A percentile compares a stretch with the other conserved stretches of the same genome.
These are phyloP conservation scores for Tritrichomonas foetus DNA, from an alignment of 208 protist species.

Conservation along the genomic window DNA sequence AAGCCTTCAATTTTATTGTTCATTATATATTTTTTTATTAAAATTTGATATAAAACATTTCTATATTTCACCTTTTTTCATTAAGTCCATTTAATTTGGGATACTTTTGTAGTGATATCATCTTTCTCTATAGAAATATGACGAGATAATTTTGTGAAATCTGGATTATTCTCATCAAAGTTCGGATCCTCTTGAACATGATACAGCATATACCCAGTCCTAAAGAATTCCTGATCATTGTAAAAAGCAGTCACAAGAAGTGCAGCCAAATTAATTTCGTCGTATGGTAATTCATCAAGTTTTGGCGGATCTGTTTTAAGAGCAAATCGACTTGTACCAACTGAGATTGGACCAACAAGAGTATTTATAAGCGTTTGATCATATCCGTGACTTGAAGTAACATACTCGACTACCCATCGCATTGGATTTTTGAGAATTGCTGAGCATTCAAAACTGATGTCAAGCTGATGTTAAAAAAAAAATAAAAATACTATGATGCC, in stretches of 20 bases:
- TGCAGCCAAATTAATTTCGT: not conserved
- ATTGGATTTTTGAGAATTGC: not conserved
- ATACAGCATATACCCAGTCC: constrained; percentile 14
- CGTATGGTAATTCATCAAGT: not conserved
- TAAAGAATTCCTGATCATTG: constrained; percentile 36
- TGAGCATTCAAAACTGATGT: constrained; percentile 26
- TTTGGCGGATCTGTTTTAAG: not conserved
- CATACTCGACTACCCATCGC: constrained; percentile 23
- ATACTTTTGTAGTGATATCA: not conserved
- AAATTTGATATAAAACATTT: no score
- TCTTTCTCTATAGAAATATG: not conserved
- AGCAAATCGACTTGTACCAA: constrained; percentile 27
- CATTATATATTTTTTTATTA: no score
- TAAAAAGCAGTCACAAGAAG: constrained; percentile 5
- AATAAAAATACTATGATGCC: not conserved
- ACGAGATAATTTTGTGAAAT: not conserved
- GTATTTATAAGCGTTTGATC: not conserved
- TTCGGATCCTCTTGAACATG: not conserved
- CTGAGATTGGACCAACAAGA: constrained; percentile 13
- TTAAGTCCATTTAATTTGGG: not conserved
- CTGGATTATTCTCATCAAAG: not conserved
- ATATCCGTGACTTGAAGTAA: not conserved
- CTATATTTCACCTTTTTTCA: no score
- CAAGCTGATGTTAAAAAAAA: constrained; percentile 18
- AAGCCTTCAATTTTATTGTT: no score